phyloP scores from a whole-genome alignment of 176 grass and related monocot species.

The Oryza meyeriana region DNA sequence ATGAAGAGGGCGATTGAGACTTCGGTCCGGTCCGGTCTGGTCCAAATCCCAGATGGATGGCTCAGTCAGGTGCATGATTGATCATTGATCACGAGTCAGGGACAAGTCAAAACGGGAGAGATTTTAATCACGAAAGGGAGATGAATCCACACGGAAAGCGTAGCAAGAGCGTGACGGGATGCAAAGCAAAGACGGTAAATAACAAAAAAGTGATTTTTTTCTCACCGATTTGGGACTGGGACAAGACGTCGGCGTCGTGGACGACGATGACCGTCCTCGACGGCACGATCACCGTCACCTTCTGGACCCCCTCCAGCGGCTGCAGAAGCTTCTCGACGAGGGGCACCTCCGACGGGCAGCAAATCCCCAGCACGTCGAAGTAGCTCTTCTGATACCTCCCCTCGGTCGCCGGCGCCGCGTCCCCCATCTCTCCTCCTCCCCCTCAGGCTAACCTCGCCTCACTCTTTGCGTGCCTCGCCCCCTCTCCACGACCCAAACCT shows the following conservation, averaged over 20 bases:
- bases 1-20: not conserved
- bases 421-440: slow-evolving; percentile 8
- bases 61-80: not conserved
- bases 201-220: no score
- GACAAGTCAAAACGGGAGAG: not conserved
- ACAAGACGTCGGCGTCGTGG: slow-evolving; percentile 57
- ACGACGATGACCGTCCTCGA: slow-evolving; percentile 88
- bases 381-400: slow-evolving; percentile 75
- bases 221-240: slow-evolving; percentile 68
- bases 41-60: not conserved
- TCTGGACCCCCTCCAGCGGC: slow-evolving; percentile 57
- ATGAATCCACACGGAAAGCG: no score
- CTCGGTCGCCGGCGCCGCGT: not conserved
- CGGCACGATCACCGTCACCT: slow-evolving; percentile 80
- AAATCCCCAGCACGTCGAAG: slow-evolving; percentile 95
- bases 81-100: not conserved
- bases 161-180: no score
- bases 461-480: not conserved
- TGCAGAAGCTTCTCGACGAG: slow-evolving; percentile 71
- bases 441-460: not conserved
- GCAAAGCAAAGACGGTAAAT: no score
- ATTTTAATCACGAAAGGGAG: not conserved
- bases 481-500: not conserved
- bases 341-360: slow-evolving; percentile 87
- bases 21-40: not conserved